phyloP scores from a whole-genome alignment of 2,329 filamentous ascomycete species.

The Cladobotryum mycophilum region DNA sequence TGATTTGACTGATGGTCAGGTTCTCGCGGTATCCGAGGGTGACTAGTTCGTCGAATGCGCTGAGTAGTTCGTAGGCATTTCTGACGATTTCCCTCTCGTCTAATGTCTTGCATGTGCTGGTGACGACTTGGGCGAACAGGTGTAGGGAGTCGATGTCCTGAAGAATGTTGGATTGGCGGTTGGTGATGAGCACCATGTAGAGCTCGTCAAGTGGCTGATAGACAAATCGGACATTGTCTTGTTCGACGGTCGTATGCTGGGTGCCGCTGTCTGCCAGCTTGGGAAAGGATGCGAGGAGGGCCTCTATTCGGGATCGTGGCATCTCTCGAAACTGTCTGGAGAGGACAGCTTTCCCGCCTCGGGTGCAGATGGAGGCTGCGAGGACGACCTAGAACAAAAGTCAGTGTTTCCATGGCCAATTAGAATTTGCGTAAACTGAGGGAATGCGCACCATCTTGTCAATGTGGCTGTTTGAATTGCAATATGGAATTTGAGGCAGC shows the following conservation, averaged over 20 bases:
- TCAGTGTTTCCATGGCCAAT: conserved; percentile 14
- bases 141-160: conserved; percentile 99
- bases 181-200: conserved; percentile 99
- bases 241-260: conserved; percentile 96
- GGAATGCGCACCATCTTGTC: conserved; percentile 34
- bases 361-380: conserved; percentile 96
- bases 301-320: conserved; percentile 93
- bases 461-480: conserved; percentile 15
- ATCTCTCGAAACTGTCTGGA: conserved; percentile 98
- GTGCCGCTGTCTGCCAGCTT: conserved; percentile 95
- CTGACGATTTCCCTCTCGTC: conserved; percentile 93
- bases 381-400: conserved; percentile 71
- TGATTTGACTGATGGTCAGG: conserved; percentile 92
- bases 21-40: conserved; percentile 96
- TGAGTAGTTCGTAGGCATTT: conserved; percentile 93
- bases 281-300: conserved; percentile 90
- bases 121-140: conserved; percentile 94
- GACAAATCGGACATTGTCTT: conserved; percentile 98
- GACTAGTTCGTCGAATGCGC: conserved; percentile 94
- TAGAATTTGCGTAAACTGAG: background rate
- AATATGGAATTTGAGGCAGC: background rate
- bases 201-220: conserved; percentile 98
- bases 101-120: conserved; percentile 89
- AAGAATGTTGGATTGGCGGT: conserved; percentile 97
- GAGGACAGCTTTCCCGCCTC: conserved; percentile 95